Evolutionary conservation across 257 asterid species (phyloP), one percentile per base, ranked within the genome.

Genomic region (Capsicum chinense): DNA sequence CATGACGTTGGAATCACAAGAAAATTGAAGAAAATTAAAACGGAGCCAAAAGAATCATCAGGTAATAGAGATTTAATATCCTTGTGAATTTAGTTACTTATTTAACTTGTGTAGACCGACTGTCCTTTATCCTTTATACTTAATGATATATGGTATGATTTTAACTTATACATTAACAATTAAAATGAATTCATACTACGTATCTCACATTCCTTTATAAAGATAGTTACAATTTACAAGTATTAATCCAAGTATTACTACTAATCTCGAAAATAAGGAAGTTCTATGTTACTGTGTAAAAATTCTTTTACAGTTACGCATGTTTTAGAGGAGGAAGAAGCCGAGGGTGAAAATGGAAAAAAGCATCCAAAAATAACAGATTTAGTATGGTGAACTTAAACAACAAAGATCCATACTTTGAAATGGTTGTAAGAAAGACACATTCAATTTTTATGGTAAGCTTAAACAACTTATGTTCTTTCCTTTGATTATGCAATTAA

Each of bases 351-450:
- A 48, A 48, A 13, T 5, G 59, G 48, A 73, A 39, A 48, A 73
- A 19, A 47, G 12, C 11, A 17, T 73, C 59, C 42, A 73, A 48
- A n/a, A 73, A 52, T 39, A 73, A 0, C 57, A 47, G 42, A 47
- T 73, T 48, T n/a, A 73, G 58, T 73, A 59, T 73, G 80, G 0
- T 73, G 42, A 73, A 73, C 80, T 47, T 73, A 6, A 73, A 48
- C 2, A 19, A 11, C 5, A 48, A 47, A 73, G n/a, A 47, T n/a
- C 80, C 58, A 48, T 73, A 48, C 58, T 73, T 9, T 48, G 80
- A 73, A 47, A 73, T n/a, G 39, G 59, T 73, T 73, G 80, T 73
- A 73, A 73, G 39, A 48, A 48, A 73, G 17, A 10, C 59, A 5
- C 58, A 48, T 10, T 73, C 42, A 6, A 11, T 3, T n/a, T 48